Conservation (phyloP, 2,329 filamentous ascomycete species). For the Magnaporthales sp. region DNA sequence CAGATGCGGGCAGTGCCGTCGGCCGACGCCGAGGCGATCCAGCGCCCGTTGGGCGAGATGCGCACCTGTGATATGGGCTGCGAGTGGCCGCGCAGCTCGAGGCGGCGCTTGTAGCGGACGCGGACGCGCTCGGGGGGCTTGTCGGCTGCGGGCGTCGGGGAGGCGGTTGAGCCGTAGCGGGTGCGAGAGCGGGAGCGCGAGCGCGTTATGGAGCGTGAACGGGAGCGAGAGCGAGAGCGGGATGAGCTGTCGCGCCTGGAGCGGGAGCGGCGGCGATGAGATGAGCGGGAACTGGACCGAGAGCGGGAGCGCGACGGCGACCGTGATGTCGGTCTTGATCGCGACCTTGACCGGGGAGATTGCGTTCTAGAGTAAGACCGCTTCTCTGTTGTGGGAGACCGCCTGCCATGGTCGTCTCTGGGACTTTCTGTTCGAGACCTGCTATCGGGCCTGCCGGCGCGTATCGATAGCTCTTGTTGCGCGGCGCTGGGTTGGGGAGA, state of each 20-base stretch:
- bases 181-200: slow-evolving; percentile 24
- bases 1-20: slow-evolving; percentile 90
- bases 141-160: slow-evolving; percentile 5
- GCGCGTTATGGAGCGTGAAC: slow-evolving; percentile 20
- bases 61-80: slow-evolving; percentile 75
- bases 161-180: slow-evolving; percentile 14
- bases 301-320: slow-evolving; percentile 19
- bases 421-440: background rate
- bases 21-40: slow-evolving; percentile 84
- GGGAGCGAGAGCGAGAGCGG: slow-evolving; percentile 19
- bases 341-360: slow-evolving; percentile 6
- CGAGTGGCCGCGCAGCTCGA: slow-evolving; percentile 69
- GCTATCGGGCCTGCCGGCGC: background rate
- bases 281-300: slow-evolving; percentile 21
- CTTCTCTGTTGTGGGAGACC: background rate
- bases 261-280: slow-evolving; percentile 24
- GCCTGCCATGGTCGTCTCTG: background rate
- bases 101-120: slow-evolving; percentile 50
- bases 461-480: background rate
- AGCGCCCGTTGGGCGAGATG: slow-evolving; percentile 83
- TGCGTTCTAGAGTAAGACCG: background rate
- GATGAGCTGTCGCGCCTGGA: slow-evolving; percentile 30
- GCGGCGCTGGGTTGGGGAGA: background rate
- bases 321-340: slow-evolving; percentile 14
- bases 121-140: slow-evolving; percentile 43